Evolutionary conservation across 257 asterid species (phyloP).

Genomic region (Salvia miltiorrhiza): DNA sequence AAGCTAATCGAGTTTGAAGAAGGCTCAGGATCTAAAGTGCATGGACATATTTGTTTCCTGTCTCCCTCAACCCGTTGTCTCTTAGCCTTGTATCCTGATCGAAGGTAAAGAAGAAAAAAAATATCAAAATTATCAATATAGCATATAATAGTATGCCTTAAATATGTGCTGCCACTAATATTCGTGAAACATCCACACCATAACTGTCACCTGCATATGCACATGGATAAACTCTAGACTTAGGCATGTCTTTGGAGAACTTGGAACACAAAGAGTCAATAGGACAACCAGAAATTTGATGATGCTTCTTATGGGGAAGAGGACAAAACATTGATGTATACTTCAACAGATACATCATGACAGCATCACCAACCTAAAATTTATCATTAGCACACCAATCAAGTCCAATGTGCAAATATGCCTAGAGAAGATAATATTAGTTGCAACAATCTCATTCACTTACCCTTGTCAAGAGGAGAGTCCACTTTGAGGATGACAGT

Average conservation of each 20-base stretch:
- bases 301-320: slow-evolving; percentile 50
- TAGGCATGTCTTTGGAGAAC: slow-evolving; percentile 20
- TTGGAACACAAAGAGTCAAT: slow-evolving; percentile 42
- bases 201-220: slow-evolving; percentile 31
- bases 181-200: background rate
- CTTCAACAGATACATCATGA: slow-evolving; percentile 65
- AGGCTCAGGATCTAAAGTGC: slow-evolving; percentile 34
- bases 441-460: slow-evolving; percentile 21
- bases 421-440: background rate
- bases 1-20: slow-evolving; percentile 24
- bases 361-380: slow-evolving; percentile 72
- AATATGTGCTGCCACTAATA: background rate
- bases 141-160: background rate
- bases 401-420: background rate
- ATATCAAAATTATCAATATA: slow-evolving; percentile 6
- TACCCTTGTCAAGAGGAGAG: slow-evolving; percentile 59
- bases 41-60: slow-evolving; percentile 26
- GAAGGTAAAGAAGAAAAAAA: background rate
- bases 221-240: slow-evolving; percentile 23
- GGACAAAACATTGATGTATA: slow-evolving; percentile 67
- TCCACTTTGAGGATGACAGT: slow-evolving; percentile 65
- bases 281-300: slow-evolving; percentile 72
- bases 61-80: slow-evolving; percentile 45
- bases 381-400: slow-evolving; percentile 20
- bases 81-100: slow-evolving; percentile 50